phyloP scores from a whole-genome alignment of 331 rosid species.

The Saraca asoca region DNA sequence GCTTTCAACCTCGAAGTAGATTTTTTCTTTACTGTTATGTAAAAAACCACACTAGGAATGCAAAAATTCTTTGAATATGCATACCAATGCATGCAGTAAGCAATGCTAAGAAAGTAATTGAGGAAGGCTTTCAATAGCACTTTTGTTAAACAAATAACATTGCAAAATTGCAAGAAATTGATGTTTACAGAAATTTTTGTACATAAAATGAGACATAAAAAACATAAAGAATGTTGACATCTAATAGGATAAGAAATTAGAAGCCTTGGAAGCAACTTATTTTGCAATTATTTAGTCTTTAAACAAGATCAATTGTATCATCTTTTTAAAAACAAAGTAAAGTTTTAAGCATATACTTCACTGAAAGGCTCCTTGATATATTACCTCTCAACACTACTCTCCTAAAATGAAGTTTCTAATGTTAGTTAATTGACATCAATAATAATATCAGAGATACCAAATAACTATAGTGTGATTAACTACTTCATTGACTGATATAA shows the following conservation, averaged over 20 bases:
- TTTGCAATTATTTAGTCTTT: not conserved
- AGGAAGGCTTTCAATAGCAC: too few species aligned
- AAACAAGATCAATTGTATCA: conserved; percentile 3
- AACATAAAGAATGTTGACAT: too few species aligned
- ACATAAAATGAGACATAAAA: conserved; percentile 4
- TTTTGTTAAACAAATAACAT: too few species aligned
- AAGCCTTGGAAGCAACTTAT: too few species aligned
- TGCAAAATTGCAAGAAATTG: too few species aligned
- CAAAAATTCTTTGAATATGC: too few species aligned
- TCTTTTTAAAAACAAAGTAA: conserved; percentile 12
- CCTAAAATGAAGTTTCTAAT: conserved; percentile 54
- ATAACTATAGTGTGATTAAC: conserved; percentile 26
- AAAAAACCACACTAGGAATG: too few species aligned
- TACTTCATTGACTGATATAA: conserved; percentile 10
- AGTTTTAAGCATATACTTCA: conserved; percentile 58
- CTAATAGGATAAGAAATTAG: too few species aligned
- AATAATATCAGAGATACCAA: conserved; percentile 15
- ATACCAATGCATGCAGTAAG: too few species aligned
- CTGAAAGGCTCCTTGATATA: conserved; percentile 91
- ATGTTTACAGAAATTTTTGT: conserved; percentile 76
- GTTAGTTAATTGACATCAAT: conserved; percentile 17
- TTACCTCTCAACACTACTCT: conserved; percentile 88
- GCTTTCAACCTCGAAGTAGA: too few species aligned
- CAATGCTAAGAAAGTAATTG: too few species aligned
- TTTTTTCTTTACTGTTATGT: too few species aligned